A percentile compares a stretch with the other conserved stretches of the same genome.
phyloP scores from a whole-genome alignment of 371 early-diverging fungal genomes.

The Lichtheimia hyalospora region DNA sequence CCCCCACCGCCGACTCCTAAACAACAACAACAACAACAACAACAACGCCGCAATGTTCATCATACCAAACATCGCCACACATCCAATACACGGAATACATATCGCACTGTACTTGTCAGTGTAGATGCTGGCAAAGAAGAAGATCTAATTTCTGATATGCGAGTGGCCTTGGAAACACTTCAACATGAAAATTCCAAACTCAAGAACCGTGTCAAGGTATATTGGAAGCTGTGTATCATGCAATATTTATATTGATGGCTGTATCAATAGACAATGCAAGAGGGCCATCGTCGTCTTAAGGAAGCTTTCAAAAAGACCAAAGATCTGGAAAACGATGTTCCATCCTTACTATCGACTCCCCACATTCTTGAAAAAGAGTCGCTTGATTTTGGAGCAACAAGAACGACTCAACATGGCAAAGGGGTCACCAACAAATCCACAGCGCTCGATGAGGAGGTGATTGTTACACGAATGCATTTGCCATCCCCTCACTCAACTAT shows the following conservation, averaged over 20 bases:
- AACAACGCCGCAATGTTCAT: not conserved
- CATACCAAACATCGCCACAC: no score
- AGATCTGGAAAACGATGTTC: slow-evolving; percentile 3
- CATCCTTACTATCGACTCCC: not conserved
- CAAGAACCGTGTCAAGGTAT: slow-evolving; percentile 34
- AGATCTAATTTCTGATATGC: slow-evolving; percentile 42
- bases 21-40: slow-evolving; percentile 13
- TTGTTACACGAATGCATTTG: not conserved
- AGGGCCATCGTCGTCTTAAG: slow-evolving; percentile 32
- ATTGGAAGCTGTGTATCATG: not conserved
- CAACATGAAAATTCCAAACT: slow-evolving; percentile 41
- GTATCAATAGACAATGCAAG: slow-evolving; percentile 29
- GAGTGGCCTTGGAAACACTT: slow-evolving; percentile 28
- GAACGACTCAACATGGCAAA: not conserved
- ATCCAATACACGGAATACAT: not conserved
- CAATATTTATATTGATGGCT: not conserved
- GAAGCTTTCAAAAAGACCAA: slow-evolving; percentile 37
- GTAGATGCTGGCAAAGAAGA: slow-evolving; percentile 38
- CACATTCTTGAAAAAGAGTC: not conserved
- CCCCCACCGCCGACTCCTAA: slow-evolving; percentile 11
- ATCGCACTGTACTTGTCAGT: slow-evolving; percentile 22
- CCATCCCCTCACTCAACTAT: not conserved
- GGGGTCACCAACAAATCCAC: not conserved
- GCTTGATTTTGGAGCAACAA: slow-evolving; percentile 1
- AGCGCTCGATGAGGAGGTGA: not conserved